A percentile compares a stretch with the other conserved stretches of the same genome.
These are phyloP conservation scores for Nemania bipapillata DNA, from an alignment of 2,329 filamentous ascomycete genomes.

Conservation along the genomic window DNA sequence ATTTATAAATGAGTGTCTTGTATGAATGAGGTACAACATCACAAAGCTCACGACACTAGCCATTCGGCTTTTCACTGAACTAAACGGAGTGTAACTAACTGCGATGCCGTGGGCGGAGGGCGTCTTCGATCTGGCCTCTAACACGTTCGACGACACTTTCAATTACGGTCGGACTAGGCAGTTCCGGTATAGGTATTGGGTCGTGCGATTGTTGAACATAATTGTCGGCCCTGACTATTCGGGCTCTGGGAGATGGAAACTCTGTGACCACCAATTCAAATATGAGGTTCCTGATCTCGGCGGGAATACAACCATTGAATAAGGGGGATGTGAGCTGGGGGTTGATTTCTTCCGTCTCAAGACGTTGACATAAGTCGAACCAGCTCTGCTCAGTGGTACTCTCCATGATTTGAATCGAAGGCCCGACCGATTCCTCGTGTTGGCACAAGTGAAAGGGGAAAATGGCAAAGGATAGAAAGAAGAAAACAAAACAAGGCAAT, in stretches of 20 bases:
- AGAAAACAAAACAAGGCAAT: neutral
- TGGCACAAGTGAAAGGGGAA: no score
- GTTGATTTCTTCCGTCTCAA: constrained; percentile 35
- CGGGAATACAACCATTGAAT: constrained; percentile 42
- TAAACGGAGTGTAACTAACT: constrained; percentile 20
- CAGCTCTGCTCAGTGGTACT: neutral
- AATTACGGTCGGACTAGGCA: constrained; percentile 4
- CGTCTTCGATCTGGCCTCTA: constrained; percentile 9
- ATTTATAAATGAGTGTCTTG: neutral
- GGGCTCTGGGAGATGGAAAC: constrained; percentile 19
- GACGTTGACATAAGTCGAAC: constrained; percentile 35
- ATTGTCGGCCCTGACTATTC: constrained; percentile 5
- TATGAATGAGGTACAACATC: neutral
- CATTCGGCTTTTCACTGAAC: neutral
- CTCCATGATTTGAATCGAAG: constrained; percentile 7
- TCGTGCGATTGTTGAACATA: constrained; percentile 43
- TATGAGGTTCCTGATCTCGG: constrained; percentile 52
- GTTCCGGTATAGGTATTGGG: constrained; percentile 17
- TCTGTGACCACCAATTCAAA: constrained; percentile 51
- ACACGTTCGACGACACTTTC: constrained; percentile 6
- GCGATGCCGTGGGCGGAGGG: constrained; percentile 1
- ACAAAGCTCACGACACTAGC: constrained; percentile 17
- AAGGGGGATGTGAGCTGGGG: constrained; percentile 42
- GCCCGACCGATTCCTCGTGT: neutral
- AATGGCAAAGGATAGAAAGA: no score